Base-by-base conservation (phyloP, 2,329 filamentous ascomycete species). In the Tolypocladium cylindrosporum region DNA sequence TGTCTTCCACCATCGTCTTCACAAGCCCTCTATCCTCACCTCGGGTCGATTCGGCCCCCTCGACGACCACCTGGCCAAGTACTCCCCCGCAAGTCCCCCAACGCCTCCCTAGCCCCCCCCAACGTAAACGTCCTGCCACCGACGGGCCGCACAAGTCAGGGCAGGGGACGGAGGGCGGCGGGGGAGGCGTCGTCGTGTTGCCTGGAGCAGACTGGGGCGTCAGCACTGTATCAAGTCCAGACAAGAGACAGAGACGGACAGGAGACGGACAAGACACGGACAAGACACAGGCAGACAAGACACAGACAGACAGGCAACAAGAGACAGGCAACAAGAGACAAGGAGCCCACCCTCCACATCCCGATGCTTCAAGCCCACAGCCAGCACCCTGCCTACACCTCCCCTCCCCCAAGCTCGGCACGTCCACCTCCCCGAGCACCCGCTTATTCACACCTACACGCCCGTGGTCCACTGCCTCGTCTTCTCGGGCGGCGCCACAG, bases 361-460 rank as follows among this genome's bases (percentile, higher is more conserved):
- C 24, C 45, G 45, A 9, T 16, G 4, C 13, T 34, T 31, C 14
- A 34, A 10, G 45, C 45, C 31, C 43, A 1, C 43, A 1, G 45
- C 14, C 13, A 48, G 2, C 45, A 48, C 45, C 24, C 31, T 31
- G 24, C 24, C 13, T 31, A 24, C 13, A 79, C 79, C 65, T 87
- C 1, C 77, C 76, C 1, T 76, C 71, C 21, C 75, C 75, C 0
- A 80, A 78, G 0, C 66, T 61, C 0, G 80, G 80, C 59, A 82
- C 71, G 2, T 77, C 69, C 4, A 67, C 75, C 41, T 78, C 74
- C 1, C 69, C 67, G 34, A 76, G 67, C 54, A 69, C 67, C 36
- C 86, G 73, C 60, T 81, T 79, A 55, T 83, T 79, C 27, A 86
- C 65, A 11, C 83, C 83, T 83, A 74, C 63, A 84, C 77, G 48